Conservation (phyloP, 2,329 filamentous ascomycete genomes). For the Phialemonium atrogriseum region DNA sequence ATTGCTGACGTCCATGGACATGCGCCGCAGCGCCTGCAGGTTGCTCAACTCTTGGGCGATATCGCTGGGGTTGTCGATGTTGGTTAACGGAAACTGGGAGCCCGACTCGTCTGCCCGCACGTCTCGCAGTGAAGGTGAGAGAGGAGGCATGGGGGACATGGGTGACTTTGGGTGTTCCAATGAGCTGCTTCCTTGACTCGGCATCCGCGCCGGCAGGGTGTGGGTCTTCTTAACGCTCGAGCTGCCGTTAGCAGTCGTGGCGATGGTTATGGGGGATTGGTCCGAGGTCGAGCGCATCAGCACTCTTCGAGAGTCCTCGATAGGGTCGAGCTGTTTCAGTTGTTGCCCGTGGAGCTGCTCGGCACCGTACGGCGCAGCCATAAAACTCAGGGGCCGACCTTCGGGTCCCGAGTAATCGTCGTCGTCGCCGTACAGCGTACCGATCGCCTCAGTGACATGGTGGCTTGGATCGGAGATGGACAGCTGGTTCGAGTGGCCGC, state of each 20-base stretch:
- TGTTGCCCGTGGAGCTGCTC: constrained; percentile 35
- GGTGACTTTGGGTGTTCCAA: constrained; percentile 29
- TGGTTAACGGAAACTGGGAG: constrained; percentile 75
- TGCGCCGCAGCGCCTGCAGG: constrained; percentile 76
- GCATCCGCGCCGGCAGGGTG: constrained; percentile 28
- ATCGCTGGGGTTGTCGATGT: constrained; percentile 81
- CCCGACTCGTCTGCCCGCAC: constrained; percentile 48
- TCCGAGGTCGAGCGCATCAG: constrained; percentile 39
- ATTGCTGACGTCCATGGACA: constrained; percentile 90
- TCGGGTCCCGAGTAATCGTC: constrained; percentile 48
- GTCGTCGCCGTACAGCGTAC: constrained; percentile 77
- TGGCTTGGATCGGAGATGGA: constrained; percentile 82
- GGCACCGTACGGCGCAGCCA: constrained; percentile 48
- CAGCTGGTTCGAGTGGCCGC: constrained; percentile 49
- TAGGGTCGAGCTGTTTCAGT: constrained; percentile 21
- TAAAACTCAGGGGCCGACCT: constrained; percentile 66
- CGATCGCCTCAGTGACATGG: constrained; percentile 91
- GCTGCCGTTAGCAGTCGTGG: constrained; percentile 23
- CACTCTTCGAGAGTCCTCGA: constrained; percentile 28
- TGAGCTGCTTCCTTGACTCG: constrained; percentile 31
- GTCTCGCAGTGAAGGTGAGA: constrained; percentile 40
- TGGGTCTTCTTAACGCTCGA: constrained; percentile 32
- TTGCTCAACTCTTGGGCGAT: constrained; percentile 91
- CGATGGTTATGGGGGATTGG: constrained; percentile 20
- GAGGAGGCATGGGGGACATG: constrained; percentile 27